Evolutionary conservation across 2,329 filamentous ascomycete genomes (phyloP).

Genomic region (Cephalotrichum gorgonifer): DNA sequence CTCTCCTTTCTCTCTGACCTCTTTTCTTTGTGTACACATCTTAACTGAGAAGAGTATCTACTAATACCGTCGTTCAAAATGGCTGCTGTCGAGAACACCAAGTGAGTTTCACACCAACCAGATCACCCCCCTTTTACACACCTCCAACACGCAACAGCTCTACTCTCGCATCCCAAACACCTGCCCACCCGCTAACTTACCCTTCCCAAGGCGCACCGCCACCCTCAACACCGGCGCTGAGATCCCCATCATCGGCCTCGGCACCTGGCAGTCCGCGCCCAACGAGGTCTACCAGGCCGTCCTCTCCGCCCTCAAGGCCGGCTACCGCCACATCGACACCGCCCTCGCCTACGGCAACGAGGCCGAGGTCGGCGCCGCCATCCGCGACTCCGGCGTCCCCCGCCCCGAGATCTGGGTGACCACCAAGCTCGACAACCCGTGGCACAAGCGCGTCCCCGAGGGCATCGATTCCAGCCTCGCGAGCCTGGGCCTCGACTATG

Average conservation of each 20-base stretch:
- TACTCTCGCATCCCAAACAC: too few species aligned
- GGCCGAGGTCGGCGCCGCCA: conserved; percentile 54
- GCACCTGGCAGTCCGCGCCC: conserved; percentile 68
- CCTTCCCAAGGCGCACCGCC: conserved; percentile 31
- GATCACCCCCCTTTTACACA: too few species aligned
- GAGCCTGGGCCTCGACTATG: conserved; percentile 52
- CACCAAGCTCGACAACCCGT: conserved; percentile 74
- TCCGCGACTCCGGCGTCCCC: conserved; percentile 53
- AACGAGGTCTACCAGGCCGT: conserved; percentile 62
- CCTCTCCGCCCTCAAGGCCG: conserved; percentile 53
- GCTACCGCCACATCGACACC: conserved; percentile 70
- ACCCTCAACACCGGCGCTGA: conserved; percentile 67
- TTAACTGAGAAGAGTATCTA: too few species aligned
- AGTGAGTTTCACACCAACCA: too few species aligned
- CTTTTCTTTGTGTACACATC: too few species aligned
- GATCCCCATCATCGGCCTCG: conserved; percentile 67
- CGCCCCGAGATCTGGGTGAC: conserved; percentile 61
- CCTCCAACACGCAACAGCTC: too few species aligned
- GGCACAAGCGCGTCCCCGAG: conserved; percentile 59
- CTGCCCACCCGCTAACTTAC: not conserved
- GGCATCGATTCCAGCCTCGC: conserved; percentile 50
- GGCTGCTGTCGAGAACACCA: too few species aligned
- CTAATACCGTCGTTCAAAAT: too few species aligned
- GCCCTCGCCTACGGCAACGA: conserved; percentile 73
- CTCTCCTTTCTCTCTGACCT: too few species aligned